Conservation (phyloP, 2,329 filamentous ascomycete species). For the Pseudogymnoascus sp. region DNA sequence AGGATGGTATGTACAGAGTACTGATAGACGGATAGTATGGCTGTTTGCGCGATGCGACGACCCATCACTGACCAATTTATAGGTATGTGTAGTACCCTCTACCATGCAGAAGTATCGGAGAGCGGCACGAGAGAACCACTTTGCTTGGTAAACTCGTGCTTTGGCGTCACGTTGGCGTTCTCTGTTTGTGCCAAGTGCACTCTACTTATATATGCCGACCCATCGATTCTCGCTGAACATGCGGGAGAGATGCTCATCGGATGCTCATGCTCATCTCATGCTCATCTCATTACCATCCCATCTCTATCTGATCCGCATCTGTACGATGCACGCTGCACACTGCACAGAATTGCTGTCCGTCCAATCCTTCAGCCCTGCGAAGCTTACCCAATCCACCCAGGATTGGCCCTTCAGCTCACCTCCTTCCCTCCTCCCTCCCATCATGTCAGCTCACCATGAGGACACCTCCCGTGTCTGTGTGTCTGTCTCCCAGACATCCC, state of each 20-base stretch:
- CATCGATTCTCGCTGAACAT: not conserved
- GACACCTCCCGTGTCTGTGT: not conserved
- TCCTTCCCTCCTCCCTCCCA: not conserved
- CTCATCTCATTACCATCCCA: not conserved
- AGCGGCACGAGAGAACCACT: not conserved
- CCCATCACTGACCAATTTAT: not conserved
- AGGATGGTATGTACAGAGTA: not conserved
- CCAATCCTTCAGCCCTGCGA: not conserved
- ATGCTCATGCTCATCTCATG: no score
- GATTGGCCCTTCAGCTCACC: not conserved
- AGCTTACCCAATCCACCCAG: not conserved
- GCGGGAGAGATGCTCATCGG: not conserved
- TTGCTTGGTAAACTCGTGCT: not conserved
- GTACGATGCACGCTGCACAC: not conserved
- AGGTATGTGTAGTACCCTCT: not conserved
- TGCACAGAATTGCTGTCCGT: not conserved
- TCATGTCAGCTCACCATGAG: conserved; percentile 1
- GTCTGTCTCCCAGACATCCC: not conserved
- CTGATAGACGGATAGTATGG: not conserved
- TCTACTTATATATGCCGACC: not conserved
- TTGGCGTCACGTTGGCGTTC: not conserved
- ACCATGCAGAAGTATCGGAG: not conserved
- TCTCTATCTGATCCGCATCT: not conserved
- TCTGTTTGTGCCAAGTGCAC: not conserved
- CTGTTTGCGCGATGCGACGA: not conserved